A percentile compares a stretch with the other conserved stretches of the same genome.
Conservation (phyloP, 345 rosid genomes). For the Adansonia digitata region DNA sequence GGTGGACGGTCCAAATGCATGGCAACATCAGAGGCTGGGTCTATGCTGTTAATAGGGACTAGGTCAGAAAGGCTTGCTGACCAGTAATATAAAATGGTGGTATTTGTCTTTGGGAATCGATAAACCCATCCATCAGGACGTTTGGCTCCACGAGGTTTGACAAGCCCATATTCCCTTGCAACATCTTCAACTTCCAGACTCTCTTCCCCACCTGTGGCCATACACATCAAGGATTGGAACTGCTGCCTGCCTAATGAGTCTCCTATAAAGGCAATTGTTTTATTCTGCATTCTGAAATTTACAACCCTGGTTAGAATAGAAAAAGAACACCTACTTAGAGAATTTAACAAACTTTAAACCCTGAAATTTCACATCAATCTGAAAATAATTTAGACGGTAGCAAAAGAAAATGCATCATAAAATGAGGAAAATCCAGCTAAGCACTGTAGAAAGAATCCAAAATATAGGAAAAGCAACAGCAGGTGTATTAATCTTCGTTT, state of each 20-base stretch:
- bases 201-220: conserved; percentile 61
- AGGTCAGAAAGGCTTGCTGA: conserved; percentile 58
- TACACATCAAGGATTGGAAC: conserved; percentile 73
- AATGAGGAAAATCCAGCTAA: background rate
- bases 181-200: conserved; percentile 52
- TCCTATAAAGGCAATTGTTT: conserved; percentile 77
- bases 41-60: conserved; percentile 38
- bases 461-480: background rate
- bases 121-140: conserved; percentile 78
- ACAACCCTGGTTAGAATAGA: background rate
- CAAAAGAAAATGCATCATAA: background rate
- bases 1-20: conserved; percentile 82
- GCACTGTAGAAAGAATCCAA: background rate
- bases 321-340: background rate
- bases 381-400: background rate
- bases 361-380: background rate
- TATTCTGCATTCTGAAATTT: conserved; percentile 60
- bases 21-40: conserved; percentile 32
- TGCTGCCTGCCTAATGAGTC: conserved; percentile 83
- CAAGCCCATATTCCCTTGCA: conserved; percentile 56
- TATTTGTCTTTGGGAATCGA: conserved; percentile 53
- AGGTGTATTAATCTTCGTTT: background rate
- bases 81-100: conserved; percentile 75
- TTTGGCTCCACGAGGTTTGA: conserved; percentile 39
- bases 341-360: background rate